A percentile compares a stretch with the other conserved stretches of the same genome.
Conservation (phyloP, 352 stramenopile genomes). For the Phytophthora europaea region DNA sequence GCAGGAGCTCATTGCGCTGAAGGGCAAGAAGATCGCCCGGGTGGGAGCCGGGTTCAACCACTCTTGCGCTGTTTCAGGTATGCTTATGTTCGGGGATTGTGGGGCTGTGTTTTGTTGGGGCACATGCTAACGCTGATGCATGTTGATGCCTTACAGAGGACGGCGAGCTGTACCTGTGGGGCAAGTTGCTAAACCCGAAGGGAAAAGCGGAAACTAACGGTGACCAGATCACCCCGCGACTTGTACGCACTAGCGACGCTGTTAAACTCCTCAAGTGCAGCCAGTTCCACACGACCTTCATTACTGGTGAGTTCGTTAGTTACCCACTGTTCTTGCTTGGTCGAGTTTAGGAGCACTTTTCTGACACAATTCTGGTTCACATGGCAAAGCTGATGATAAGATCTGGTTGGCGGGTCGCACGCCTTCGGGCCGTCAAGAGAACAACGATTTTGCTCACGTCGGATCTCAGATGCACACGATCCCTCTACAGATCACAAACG, state of each 20-base stretch:
- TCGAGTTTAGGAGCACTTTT: neutral
- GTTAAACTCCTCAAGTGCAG: conserved; percentile 81
- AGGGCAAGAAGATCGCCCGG: conserved; percentile 65
- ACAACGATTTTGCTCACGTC: conserved; percentile 65
- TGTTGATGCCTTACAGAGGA: conserved; percentile 48
- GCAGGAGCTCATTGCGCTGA: conserved; percentile 84
- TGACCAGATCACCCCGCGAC: conserved; percentile 80
- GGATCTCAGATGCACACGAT: conserved; percentile 76
- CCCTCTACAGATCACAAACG: conserved; percentile 75
- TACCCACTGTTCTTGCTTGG: neutral
- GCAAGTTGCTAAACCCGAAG: conserved; percentile 82
- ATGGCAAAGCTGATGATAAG: conserved; percentile 67
- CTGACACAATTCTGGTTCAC: conserved; percentile 16
- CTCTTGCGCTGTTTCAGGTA: conserved; percentile 74
- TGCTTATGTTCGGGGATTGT: neutral
- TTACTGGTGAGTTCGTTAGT: conserved; percentile 61
- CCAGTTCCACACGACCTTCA: conserved; percentile 87
- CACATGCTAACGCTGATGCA: neutral
- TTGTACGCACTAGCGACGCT: conserved; percentile 74
- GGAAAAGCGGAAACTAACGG: conserved; percentile 66
- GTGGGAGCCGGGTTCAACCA: conserved; percentile 89
- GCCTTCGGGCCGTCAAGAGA: conserved; percentile 70
- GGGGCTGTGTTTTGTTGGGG: neutral
- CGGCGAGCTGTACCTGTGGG: conserved; percentile 87
- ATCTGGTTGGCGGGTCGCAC: conserved; percentile 84